phyloP scores from a whole-genome alignment of 345 rosid genomes.

The Euclidium syriacum region DNA sequence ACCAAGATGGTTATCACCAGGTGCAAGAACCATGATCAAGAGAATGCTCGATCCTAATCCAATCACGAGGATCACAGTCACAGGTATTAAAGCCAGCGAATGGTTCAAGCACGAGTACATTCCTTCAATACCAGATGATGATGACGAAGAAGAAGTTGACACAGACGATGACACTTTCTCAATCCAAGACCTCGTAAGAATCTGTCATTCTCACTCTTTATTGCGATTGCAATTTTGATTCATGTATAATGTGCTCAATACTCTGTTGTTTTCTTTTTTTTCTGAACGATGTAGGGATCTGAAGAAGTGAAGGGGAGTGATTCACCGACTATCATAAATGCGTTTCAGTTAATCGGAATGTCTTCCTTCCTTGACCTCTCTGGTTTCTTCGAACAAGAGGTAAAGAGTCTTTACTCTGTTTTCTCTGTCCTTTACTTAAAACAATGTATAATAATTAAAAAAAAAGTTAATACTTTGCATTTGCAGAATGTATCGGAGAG shows the following conservation, averaged over 20 bases:
- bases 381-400: constrained; percentile 94
- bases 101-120: constrained; percentile 71
- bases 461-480: neutral
- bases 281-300: constrained; percentile 38
- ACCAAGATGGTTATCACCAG: constrained; percentile 76
- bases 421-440: constrained; percentile 4
- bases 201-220: neutral
- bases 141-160: constrained; percentile 58
- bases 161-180: constrained; percentile 51
- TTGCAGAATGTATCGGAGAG: constrained; percentile 79
- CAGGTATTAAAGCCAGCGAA: constrained; percentile 57
- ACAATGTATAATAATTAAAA: neutral
- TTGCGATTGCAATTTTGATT: neutral
- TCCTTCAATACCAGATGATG: constrained; percentile 62
- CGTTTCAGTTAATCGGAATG: constrained; percentile 96
- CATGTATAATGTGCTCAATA: neutral
- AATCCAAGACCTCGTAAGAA: constrained; percentile 52
- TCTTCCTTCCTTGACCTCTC: constrained; percentile 91
- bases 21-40: constrained; percentile 67
- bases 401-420: constrained; percentile 9
- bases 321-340: constrained; percentile 63
- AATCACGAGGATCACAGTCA: constrained; percentile 52
- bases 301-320: constrained; percentile 46
- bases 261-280: neutral
- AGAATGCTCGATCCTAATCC: constrained; percentile 89